Evolutionary conservation across 441 rosid species (phyloP), one percentile per base, ranked within the genome.

Genomic region (Macaranga tanarius): DNA sequence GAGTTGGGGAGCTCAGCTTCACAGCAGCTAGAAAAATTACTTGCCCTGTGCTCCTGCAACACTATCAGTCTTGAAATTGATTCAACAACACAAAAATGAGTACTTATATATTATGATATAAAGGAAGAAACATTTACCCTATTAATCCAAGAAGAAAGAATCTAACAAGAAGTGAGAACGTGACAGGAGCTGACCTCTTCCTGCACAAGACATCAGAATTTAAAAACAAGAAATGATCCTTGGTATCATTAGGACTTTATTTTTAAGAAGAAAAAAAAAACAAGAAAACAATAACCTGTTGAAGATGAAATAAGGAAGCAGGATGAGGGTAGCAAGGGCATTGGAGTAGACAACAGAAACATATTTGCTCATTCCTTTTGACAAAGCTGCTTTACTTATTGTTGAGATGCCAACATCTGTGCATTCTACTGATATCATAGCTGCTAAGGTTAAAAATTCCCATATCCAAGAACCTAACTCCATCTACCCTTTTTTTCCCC

Each of bases 1-100:
- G 88, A 72, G 86, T 80, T n/a, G 89, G 89, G 10, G 88, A 87
- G 63, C 88, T 83, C 65, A 73, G 76, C 34, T 79, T 80, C 60
- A 87, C 61, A 23, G 81, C 88, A 26, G 66, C 23, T 26, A 75
- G 70, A 55, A 15, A 71, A 7, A 79, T 13, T 1, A 81, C 75
- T 72, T 86, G 88, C 58, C 84, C 88, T 0, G 76, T 58, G 61
- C 80, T 83, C 84, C 88, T 86, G 84, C 80, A 74, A 70, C 16
- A 67, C 0, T n/a, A n/a, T n/a, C 6, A 34, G 7, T 34, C 38
- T 34, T 34, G 38, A 34, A 34, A 34, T 4, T 34, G 4, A 34
- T 34, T 34, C 38, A 34, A 34, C 6, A 34, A 34, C 38, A 34
- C 38, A 34, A 34, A 34, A 34, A 34, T 4, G 6, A 34, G 6